phyloP scores from a whole-genome alignment of 2,329 filamentous ascomycete species.

The Colletotrichum sp. region DNA sequence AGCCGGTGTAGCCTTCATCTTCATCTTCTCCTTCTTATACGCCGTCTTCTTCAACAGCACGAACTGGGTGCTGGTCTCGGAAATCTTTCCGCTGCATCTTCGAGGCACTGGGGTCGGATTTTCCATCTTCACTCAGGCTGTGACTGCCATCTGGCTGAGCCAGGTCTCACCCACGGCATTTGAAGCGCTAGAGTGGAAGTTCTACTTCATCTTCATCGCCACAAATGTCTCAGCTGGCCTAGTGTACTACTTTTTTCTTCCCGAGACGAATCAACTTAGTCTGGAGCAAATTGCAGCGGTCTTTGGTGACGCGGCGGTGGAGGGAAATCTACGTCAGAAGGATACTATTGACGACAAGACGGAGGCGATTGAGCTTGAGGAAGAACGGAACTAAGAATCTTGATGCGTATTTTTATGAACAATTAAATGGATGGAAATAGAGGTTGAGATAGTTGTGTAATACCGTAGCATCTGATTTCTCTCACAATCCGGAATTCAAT shows the following conservation, averaged over 20 bases:
- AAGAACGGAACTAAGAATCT: neutral
- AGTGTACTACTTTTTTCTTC: neutral
- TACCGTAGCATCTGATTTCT: too few species aligned
- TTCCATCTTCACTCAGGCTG: neutral
- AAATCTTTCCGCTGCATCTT: neutral
- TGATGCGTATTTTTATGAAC: too few species aligned
- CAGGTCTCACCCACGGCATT: neutral
- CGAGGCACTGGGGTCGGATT: neutral
- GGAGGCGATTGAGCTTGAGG: neutral
- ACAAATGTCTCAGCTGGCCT: neutral
- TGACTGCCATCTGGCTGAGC: neutral
- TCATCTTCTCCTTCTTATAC: neutral
- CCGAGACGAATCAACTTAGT: neutral
- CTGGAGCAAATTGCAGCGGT: neutral
- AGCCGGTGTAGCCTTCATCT: neutral
- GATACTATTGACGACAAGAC: accelerated
- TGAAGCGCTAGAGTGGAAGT: neutral
- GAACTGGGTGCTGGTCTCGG: neutral
- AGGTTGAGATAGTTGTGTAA: too few species aligned
- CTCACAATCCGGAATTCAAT: too few species aligned
- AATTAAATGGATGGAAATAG: too few species aligned
- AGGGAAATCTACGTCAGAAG: accelerated
- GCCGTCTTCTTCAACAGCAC: neutral
- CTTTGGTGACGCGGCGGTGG: neutral
- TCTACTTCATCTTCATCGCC: neutral